Percentiles rank a stretch among this genome's conserved stretches.
Conservation (phyloP, 192 early-diverging fungal genomes). For the Backusella macrospora region DNA sequence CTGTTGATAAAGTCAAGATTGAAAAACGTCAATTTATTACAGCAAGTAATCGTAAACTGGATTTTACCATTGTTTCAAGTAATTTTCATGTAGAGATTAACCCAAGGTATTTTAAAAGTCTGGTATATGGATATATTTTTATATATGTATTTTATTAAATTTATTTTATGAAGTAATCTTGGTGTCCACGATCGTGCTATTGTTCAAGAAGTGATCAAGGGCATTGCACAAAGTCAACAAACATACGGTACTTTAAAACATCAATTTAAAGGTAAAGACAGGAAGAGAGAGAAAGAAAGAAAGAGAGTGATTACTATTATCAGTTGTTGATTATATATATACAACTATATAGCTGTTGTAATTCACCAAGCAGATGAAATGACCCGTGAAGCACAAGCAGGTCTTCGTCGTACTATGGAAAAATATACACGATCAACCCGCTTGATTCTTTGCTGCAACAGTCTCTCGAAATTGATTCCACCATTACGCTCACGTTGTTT, state of each 20-base stretch:
- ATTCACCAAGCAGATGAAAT: conserved; percentile 93
- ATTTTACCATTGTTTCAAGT: conserved; percentile 86
- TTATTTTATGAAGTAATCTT: conserved; percentile 70
- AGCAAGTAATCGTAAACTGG: conserved; percentile 82
- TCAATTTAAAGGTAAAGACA: conserved; percentile 78
- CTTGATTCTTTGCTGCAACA: conserved; percentile 90
- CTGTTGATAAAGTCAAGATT: conserved; percentile 94
- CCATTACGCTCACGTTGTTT: conserved; percentile 94
- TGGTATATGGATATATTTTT: not conserved
- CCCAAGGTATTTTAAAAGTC: conserved; percentile 65
- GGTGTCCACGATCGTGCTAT: conserved; percentile 91
- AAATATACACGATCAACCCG: conserved; percentile 95
- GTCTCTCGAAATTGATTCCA: conserved; percentile 87
- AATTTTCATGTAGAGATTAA: conserved; percentile 98
- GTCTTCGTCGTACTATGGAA: conserved; percentile 98
- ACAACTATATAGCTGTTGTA: conserved; percentile 69
- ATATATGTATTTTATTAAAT: not conserved
- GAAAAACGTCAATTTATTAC: conserved; percentile 86
- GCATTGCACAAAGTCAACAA: conserved; percentile 95
- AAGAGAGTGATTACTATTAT: not conserved
- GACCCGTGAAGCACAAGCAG: conserved; percentile 91
- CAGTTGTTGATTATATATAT: not conserved
- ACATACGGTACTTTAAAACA: conserved; percentile 78
- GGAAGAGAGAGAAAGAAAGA: not conserved
- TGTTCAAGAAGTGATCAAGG: conserved; percentile 95